Percentiles rank a stretch among this genome's conserved stretches.
phyloP scores from a whole-genome alignment of 2,329 filamentous ascomycete genomes.

The Colletotrichum noveboracense region DNA sequence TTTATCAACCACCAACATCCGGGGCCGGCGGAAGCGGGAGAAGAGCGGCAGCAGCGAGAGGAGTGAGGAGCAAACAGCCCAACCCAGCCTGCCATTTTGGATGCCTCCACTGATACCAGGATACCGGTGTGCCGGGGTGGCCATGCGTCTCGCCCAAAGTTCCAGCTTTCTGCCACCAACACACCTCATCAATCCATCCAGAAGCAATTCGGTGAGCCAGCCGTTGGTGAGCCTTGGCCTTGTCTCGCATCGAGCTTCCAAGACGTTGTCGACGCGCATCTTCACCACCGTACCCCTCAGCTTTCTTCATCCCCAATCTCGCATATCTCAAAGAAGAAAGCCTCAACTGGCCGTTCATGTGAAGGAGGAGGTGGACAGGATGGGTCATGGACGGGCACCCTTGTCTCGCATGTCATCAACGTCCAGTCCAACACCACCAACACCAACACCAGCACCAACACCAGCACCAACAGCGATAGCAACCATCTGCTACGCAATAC shows the following conservation, averaged over 20 bases:
- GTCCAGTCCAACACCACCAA: not conserved
- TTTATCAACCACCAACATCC: not conserved
- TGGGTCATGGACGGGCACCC: not conserved
- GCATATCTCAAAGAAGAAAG: not conserved
- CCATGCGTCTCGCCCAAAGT: not conserved
- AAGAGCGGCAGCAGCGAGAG: not conserved
- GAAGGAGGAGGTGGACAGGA: not conserved
- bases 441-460: not conserved
- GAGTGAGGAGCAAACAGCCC: not conserved
- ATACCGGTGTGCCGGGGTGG: not conserved
- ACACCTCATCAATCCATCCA: not conserved
- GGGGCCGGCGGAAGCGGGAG: not conserved
- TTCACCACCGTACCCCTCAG: not conserved
- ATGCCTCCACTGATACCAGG: not conserved
- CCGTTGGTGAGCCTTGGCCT: not conserved
- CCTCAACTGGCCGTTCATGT: not conserved
- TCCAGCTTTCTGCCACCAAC: not conserved
- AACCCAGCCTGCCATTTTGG: not conserved
- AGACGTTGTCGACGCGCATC: not conserved
- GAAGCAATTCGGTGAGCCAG: not conserved
- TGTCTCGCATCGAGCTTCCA: conserved; percentile 1
- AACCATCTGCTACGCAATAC: not conserved
- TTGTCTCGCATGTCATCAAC: not conserved
- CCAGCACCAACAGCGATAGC: not conserved
- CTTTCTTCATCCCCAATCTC: not conserved